A percentile compares a stretch with the other conserved stretches of the same genome.
Evolutionary conservation across 2,329 filamentous ascomycete genomes (phyloP).

Genomic region (Periconia sp.): DNA sequence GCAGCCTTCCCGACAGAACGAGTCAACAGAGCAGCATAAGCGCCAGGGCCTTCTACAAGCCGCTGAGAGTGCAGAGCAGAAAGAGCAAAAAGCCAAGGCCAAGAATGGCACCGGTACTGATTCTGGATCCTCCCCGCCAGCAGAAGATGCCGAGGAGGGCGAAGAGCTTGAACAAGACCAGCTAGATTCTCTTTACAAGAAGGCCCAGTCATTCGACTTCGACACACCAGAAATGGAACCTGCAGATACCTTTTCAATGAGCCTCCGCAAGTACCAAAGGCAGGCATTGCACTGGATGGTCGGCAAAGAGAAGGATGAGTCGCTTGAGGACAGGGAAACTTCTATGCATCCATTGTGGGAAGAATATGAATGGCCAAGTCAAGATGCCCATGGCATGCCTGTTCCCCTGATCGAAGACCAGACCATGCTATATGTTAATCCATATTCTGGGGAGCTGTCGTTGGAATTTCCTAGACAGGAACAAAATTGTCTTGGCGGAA

Average conservation of each 20-base stretch:
- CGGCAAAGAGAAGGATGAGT: conserved; percentile 83
- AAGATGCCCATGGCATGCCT: conserved; percentile 84
- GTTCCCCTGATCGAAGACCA: conserved; percentile 70
- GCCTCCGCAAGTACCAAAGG: conserved; percentile 89
- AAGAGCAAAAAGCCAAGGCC: conserved; percentile 49
- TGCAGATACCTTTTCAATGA: conserved; percentile 79
- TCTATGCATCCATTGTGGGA: conserved; percentile 99
- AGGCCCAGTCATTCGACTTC: conserved; percentile 97
- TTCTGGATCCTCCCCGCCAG: conserved; percentile 60
- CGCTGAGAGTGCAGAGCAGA: conserved; percentile 84
- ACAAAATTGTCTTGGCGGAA: conserved; percentile 90
- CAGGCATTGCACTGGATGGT: conserved; percentile 98
- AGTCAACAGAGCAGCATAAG: conserved; percentile 76
- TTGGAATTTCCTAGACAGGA: conserved; percentile 92
- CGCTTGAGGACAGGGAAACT: conserved; percentile 67
- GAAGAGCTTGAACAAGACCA: conserved; percentile 94
- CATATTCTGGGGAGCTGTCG: conserved; percentile 92
- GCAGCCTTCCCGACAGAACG: conserved; percentile 75
- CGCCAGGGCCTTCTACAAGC: conserved; percentile 84
- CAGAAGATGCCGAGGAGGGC: conserved; percentile 77
- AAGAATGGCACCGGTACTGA: conserved; percentile 60
- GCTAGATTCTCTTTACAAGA: conserved; percentile 90
- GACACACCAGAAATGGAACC: conserved; percentile 87
- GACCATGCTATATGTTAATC: conserved; percentile 89
- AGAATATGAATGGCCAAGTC: conserved; percentile 86